phyloP scores from a whole-genome alignment of 768 basidiomycete genomes.

The Suillus luteus region DNA sequence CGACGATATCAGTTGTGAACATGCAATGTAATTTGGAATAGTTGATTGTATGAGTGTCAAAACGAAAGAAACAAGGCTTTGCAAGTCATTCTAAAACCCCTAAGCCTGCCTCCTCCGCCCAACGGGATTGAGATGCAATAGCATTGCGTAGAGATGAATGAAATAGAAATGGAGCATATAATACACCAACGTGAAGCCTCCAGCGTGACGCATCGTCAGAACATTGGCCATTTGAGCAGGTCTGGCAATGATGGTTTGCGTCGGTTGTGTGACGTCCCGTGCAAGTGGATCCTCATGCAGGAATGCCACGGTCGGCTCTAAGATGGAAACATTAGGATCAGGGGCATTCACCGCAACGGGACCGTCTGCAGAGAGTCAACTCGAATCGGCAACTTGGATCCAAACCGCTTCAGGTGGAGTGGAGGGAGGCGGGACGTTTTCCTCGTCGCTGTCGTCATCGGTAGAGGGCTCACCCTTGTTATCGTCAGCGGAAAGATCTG shows the following conservation, averaged over 20 bases:
- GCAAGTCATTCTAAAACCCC: conserved; percentile 15
- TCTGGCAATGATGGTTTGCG: conserved; percentile 21
- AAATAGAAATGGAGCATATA: conserved; percentile 46
- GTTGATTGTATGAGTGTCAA: conserved; percentile 13
- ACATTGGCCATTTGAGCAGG: conserved; percentile 29
- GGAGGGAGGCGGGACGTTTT: conserved; percentile 39
- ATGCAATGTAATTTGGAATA: conserved; percentile 20
- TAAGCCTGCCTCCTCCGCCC: conserved; percentile 33
- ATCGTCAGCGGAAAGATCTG: conserved; percentile 19
- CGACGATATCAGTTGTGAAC: conserved; percentile 34
- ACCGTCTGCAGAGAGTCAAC: conserved; percentile 31
- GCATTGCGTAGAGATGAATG: conserved; percentile 44
- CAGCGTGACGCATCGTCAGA: conserved; percentile 36
- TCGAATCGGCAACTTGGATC: conserved; percentile 31
- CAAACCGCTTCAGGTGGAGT: conserved; percentile 32
- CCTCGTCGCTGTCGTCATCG: conserved; percentile 45
- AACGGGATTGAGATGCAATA: conserved; percentile 38
- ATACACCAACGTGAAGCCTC: conserved; percentile 38
- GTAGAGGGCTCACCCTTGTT: conserved; percentile 35
- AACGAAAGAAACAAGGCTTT: conserved; percentile 9
- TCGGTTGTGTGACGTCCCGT: conserved; percentile 25
- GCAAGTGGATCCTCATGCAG: conserved; percentile 25
- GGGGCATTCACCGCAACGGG: conserved; percentile 21
- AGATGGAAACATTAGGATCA: conserved; percentile 19
- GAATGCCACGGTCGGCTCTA: conserved; percentile 30